These are phyloP conservation scores for Gonapodya prolifera DNA, from an alignment of 192 early-diverging fungal genomes.

Conservation along the genomic window DNA sequence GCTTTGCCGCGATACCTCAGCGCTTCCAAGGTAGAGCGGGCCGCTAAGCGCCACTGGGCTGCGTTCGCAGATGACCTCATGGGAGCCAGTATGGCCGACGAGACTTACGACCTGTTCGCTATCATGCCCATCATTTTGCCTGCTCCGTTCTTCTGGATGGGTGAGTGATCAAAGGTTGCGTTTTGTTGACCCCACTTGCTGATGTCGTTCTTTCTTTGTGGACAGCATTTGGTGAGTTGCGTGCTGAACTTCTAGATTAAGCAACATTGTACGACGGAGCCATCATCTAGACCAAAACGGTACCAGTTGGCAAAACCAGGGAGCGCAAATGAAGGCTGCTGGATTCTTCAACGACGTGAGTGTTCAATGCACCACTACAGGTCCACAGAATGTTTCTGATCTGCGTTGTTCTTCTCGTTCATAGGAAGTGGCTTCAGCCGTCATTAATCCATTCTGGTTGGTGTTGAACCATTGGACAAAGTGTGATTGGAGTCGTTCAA, in stretches of 20 bases:
- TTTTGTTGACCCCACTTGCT: neutral
- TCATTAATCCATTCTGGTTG: neutral
- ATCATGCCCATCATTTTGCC: conserved; percentile 18
- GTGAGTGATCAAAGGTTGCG: conserved; percentile 3
- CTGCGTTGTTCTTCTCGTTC: too few relatives aligned
- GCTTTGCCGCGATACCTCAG: conserved; percentile 7
- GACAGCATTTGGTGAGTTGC: too few relatives aligned
- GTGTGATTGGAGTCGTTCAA: too few relatives aligned
- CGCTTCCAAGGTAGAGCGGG: conserved; percentile 16
- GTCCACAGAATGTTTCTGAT: neutral
- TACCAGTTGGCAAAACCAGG: neutral
- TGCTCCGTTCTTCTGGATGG: conserved; percentile 25
- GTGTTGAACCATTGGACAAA: too few relatives aligned
- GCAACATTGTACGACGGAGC: neutral
- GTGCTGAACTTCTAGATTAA: too few relatives aligned
- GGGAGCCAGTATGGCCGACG: conserved; percentile 21
- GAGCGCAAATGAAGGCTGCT: neutral
- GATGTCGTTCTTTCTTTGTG: neutral
- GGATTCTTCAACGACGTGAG: conserved; percentile 1
- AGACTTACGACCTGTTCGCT: conserved; percentile 17
- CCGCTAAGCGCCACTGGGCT: conserved; percentile 18
- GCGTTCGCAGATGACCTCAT: conserved; percentile 1
- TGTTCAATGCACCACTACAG: neutral
- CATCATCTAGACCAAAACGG: neutral
- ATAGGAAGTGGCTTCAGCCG: neutral